phyloP scores from a whole-genome alignment of 495 filamentous ascomycete genomes.

The Neurospora sp. region DNA sequence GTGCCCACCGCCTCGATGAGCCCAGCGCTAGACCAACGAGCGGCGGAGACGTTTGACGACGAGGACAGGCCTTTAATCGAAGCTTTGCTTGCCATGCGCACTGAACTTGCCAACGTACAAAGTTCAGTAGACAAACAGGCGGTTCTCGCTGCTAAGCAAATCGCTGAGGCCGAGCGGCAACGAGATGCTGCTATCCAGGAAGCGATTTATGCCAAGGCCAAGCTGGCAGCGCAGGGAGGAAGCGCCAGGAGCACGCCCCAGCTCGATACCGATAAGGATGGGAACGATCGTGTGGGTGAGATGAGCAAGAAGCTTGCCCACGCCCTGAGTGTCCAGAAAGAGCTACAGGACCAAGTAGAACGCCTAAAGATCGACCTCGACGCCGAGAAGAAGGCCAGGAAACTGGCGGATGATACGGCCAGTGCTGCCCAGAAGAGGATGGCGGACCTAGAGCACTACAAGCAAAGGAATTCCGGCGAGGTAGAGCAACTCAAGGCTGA shows the following conservation, averaged over 20 bases:
- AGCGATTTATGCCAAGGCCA: conserved; percentile 89
- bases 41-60: conserved; percentile 68
- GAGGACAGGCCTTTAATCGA: conserved; percentile 89
- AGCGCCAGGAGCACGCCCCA: conserved; percentile 62
- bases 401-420: conserved; percentile 79
- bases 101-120: conserved; percentile 76
- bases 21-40: conserved; percentile 65
- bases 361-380: conserved; percentile 57
- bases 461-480: conserved; percentile 71
- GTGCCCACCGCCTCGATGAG: conserved; percentile 58
- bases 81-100: conserved; percentile 81
- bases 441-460: conserved; percentile 67
- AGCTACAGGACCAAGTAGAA: conserved; percentile 61
- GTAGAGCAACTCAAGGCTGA: conserved; percentile 76
- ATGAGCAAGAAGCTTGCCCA: conserved; percentile 72
- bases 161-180: conserved; percentile 89
- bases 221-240: conserved; percentile 69
- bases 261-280: conserved; percentile 52
- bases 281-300: conserved; percentile 61
- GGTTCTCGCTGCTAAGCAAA: conserved; percentile 68
- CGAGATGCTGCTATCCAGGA: conserved; percentile 85
- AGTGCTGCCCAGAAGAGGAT: conserved; percentile 74
- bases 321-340: conserved; percentile 65
- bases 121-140: conserved; percentile 78
- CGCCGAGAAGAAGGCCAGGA: conserved; percentile 66